A percentile compares a stretch with the other conserved stretches of the same genome.
phyloP scores from a whole-genome alignment of 768 basidiomycete species.

The Clavaria fumosa region DNA sequence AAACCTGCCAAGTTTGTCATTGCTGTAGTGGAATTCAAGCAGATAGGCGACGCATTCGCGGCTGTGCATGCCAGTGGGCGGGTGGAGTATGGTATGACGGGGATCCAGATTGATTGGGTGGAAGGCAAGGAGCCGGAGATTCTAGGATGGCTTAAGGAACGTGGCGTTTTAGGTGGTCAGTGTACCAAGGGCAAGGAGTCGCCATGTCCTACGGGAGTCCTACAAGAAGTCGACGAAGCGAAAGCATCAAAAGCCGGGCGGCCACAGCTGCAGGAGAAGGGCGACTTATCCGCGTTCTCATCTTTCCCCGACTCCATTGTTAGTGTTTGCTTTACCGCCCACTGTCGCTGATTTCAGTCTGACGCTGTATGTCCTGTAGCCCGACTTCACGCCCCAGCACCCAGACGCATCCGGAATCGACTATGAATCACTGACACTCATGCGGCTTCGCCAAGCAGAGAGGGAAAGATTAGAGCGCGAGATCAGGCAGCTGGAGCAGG shows the following conservation, averaged over 20 bases:
- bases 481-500: constrained; percentile 47
- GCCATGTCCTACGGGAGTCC: constrained; percentile 5
- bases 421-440: constrained; percentile 65
- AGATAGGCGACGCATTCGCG: constrained; percentile 62
- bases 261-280: constrained; percentile 18
- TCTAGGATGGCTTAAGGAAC: constrained; percentile 55
- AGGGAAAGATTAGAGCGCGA: constrained; percentile 61
- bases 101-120: constrained; percentile 61
- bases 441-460: constrained; percentile 73
- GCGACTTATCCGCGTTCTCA: constrained; percentile 30
- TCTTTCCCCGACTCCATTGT: constrained; percentile 49
- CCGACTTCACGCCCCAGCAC: no score
- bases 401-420: constrained; percentile 34
- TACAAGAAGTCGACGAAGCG: neutral
- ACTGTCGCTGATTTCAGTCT: no score
- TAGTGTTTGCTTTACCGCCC: constrained; percentile 13
- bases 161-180: constrained; percentile 44
- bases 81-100: constrained; percentile 35
- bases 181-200: no score
- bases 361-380: no score
- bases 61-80: constrained; percentile 48
- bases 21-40: constrained; percentile 63
- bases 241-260: constrained; percentile 13
- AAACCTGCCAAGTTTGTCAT: constrained; percentile 52
- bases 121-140: constrained; percentile 61